Evolutionary conservation across 2,329 filamentous ascomycete species (phyloP), one percentile per base, ranked within the genome.

Genomic region (Fusarium sterilihyphosum): DNA sequence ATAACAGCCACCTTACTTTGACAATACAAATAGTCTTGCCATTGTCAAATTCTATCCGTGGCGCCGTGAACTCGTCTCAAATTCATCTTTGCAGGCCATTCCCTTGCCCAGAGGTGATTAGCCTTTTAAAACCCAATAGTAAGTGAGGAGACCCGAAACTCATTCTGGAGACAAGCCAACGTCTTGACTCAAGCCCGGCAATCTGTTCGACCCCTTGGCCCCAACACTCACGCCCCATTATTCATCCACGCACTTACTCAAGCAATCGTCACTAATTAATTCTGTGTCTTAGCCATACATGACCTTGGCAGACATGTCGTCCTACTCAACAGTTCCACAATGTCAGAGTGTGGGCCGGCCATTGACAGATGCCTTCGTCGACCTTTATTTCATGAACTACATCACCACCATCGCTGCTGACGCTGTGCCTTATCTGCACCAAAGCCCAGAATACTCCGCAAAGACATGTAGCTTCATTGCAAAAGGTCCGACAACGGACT

Each of bases 361-460:
- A 24, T 62, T 62, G 40, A 62, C 60, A 11, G 52, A 62, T 31
- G 26, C 60, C 5, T 58, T 62, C n/a, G 31, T 58, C 31, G 60
- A 62, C n/a, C n/a, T 44, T 16, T 62, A 62, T 16, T 62, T 62
- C 50, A 62, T 62, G 50, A 62, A 62, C 24, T 58, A 62, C 6
- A 62, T 58, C n/a, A 26, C 26, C 24, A 8, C 50, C 17, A 38
- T 62, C 5, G 60, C 50, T 17, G 24, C 50, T 37, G 24, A 18
- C 11, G 60, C 31, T 22, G 50, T 58, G 16, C 60, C 50, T 7
- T 31, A 59, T n/a, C 13, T 22, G 0, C 24, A 59, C 5, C 29
- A 17, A 10, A 38, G 10, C 6, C 24, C 24, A 18, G 5, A 31
- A 4, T 37, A 12, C 12, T 13, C 60, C 9, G 8, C 26, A 31